Evolutionary conservation across 179 eudicot genomes (phyloP).

Genomic region (Nepenthes alata): DNA sequence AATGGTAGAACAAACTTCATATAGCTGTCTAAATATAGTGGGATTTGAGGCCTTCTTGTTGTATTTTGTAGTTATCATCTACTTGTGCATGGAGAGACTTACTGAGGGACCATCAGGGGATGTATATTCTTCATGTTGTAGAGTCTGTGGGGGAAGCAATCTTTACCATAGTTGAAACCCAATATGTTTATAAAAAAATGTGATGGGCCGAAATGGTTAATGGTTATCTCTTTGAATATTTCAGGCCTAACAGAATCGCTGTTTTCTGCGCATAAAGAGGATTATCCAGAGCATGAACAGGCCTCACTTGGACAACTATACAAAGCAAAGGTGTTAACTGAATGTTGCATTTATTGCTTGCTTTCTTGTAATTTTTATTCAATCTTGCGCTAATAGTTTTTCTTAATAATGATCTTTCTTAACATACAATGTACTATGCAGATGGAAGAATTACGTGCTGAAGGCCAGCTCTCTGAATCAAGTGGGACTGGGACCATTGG

Average conservation of each 20-base stretch:
- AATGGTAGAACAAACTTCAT: no score
- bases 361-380: background rate
- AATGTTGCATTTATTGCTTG: constrained; percentile 1
- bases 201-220: background rate
- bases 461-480: constrained; percentile 62
- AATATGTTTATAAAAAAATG: background rate
- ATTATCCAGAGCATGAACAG: constrained; percentile 84
- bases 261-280: constrained; percentile 85
- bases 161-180: background rate
- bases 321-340: constrained; percentile 58
- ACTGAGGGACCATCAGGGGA: no score
- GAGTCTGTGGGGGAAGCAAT: no score
- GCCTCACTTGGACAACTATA: constrained; percentile 86
- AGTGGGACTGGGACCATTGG: constrained; percentile 80
- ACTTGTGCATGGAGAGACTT: no score
- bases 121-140: no score
- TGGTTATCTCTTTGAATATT: background rate
- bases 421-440: constrained; percentile 15
- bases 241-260: constrained; percentile 91
- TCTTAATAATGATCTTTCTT: background rate
- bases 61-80: no score
- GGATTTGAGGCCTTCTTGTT: no score
- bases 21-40: no score
- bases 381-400: background rate
- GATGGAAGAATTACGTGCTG: constrained; percentile 92